These are phyloP conservation scores for Corylus avellana DNA, from an alignment of 306 rosid genomes.

Conservation along the genomic window DNA sequence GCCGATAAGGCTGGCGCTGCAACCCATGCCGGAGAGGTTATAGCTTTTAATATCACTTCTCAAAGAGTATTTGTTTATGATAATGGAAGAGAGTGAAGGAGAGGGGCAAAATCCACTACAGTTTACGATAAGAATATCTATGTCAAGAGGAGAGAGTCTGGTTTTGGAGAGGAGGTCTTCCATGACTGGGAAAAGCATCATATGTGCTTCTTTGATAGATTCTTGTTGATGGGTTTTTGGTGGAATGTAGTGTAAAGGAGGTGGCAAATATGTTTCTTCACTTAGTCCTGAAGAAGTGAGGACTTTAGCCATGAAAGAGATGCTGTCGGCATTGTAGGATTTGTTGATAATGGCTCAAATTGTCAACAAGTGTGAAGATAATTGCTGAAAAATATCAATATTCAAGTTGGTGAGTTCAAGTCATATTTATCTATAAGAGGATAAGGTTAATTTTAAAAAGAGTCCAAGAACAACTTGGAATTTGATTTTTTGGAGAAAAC, in stretches of 20 bases:
- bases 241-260: slow-evolving; percentile 72
- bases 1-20: slow-evolving; percentile 72
- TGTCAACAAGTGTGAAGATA: no score
- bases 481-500: no score
- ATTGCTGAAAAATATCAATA: no score
- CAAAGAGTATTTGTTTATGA: slow-evolving; percentile 71
- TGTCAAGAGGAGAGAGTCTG: slow-evolving; percentile 45
- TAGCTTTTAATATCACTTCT: slow-evolving; percentile 63
- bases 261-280: slow-evolving; percentile 75
- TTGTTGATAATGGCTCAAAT: neutral
- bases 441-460: no score
- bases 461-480: no score
- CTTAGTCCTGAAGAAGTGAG: slow-evolving; percentile 71
- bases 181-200: slow-evolving; percentile 68
- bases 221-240: slow-evolving; percentile 54
- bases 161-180: slow-evolving; percentile 71
- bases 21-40: slow-evolving; percentile 90
- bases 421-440: no score
- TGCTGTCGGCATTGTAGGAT: slow-evolving; percentile 45
- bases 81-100: slow-evolving; percentile 68
- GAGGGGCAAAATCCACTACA: slow-evolving; percentile 77
- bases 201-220: slow-evolving; percentile 68
- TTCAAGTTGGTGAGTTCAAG: no score
- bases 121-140: slow-evolving; percentile 71
- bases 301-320: slow-evolving; percentile 71